Conservation (phyloP, 306 rosid species). For the Cicer yamashitae region DNA sequence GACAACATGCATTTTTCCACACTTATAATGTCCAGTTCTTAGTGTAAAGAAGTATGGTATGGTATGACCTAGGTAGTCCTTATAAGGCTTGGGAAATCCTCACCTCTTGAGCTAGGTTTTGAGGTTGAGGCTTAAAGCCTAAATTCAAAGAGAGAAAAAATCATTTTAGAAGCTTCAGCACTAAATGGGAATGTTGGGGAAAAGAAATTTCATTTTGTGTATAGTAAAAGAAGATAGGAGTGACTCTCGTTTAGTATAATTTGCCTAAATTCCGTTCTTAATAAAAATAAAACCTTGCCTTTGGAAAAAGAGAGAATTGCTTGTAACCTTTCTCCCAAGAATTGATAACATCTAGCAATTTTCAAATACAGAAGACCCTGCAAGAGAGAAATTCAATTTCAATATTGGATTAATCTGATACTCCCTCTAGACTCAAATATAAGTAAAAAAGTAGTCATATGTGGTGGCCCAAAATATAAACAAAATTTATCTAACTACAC, state of each 20-base stretch:
- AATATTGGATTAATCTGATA: slow-evolving; percentile 21
- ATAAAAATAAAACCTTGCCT: slow-evolving; percentile 56
- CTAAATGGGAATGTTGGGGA: too few relatives aligned
- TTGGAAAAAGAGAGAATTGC: slow-evolving; percentile 69
- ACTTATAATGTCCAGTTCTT: too few relatives aligned
- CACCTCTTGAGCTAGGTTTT: not conserved
- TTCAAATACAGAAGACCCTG: slow-evolving; percentile 69
- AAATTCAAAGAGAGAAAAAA: not conserved
- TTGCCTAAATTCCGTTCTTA: not conserved
- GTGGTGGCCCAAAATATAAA: too few relatives aligned
- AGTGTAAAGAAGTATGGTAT: not conserved
- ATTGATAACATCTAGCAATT: slow-evolving; percentile 73
- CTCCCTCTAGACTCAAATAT: too few relatives aligned
- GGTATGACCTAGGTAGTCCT: not conserved
- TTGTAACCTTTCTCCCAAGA: slow-evolving; percentile 61
- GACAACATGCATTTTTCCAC: too few relatives aligned
- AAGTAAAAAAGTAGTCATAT: too few relatives aligned
- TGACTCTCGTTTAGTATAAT: too few relatives aligned
- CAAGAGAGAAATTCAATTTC: slow-evolving; percentile 42
- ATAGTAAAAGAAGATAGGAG: too few relatives aligned
- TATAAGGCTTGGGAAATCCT: slow-evolving; percentile 13
- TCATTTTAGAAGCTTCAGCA: slow-evolving; percentile 28
- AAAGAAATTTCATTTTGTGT: too few relatives aligned
- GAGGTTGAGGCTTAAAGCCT: not conserved
- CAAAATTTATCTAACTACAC: too few relatives aligned